Conservation (phyloP, 805 yeast genomes). For the Spathaspora gorwiae region DNA sequence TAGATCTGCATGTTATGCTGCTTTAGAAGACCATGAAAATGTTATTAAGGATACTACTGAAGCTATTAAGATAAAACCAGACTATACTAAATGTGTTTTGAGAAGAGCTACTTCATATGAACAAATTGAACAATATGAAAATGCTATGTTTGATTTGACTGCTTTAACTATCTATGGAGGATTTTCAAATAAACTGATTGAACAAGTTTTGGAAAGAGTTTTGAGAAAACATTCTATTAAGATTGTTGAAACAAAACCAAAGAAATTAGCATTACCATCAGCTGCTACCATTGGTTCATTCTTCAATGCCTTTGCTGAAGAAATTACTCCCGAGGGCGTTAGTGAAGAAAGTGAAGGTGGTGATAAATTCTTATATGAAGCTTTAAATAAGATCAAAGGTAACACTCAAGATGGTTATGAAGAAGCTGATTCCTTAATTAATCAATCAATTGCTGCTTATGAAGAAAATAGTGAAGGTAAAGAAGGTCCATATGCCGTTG, state of each 20-base stretch:
- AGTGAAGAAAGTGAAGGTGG: constrained; percentile 54
- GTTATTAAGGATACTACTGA: constrained; percentile 83
- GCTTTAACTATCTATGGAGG: constrained; percentile 84
- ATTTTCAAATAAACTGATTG: constrained; percentile 71
- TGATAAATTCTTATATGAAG: constrained; percentile 62
- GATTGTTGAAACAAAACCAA: constrained; percentile 58
- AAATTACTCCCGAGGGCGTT: constrained; percentile 45
- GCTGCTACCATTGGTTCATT: constrained; percentile 80
- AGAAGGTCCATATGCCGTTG: constrained; percentile 47
- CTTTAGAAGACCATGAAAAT: constrained; percentile 72
- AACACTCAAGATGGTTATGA: constrained; percentile 58
- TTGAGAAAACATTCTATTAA: constrained; percentile 75
- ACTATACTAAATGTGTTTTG: constrained; percentile 83
- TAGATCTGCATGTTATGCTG: constrained; percentile 93
- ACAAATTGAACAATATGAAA: constrained; percentile 67
- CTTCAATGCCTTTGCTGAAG: constrained; percentile 76
- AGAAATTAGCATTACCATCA: constrained; percentile 63
- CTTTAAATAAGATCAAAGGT: constrained; percentile 49
- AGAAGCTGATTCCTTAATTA: constrained; percentile 53
- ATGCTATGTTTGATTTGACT: constrained; percentile 88
- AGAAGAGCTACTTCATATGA: constrained; percentile 95
- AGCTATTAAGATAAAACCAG: constrained; percentile 83
- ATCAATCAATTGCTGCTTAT: constrained; percentile 54
- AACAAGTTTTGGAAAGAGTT: constrained; percentile 80
- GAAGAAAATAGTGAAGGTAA: constrained; percentile 26